Conservation (phyloP, 208 protist species). For the Crithidia fasciculata region DNA sequence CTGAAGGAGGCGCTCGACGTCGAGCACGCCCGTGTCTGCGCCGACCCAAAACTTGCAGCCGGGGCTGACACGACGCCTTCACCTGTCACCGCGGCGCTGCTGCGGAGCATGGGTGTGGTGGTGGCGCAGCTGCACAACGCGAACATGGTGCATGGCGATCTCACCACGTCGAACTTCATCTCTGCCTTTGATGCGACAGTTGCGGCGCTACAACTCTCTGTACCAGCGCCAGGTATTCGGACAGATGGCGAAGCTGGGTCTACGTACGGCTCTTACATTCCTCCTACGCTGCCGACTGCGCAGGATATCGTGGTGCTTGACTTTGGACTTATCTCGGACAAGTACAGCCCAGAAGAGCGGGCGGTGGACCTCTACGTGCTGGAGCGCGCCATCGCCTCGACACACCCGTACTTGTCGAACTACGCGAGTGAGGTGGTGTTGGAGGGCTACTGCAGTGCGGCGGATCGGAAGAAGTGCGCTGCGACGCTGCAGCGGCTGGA, state of each 20-base stretch:
- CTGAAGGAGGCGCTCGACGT: slow-evolving; percentile 70
- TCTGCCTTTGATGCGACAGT: slow-evolving; percentile 20
- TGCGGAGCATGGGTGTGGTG: slow-evolving; percentile 84
- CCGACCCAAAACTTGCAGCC: neutral
- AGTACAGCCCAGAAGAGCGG: slow-evolving; percentile 93
- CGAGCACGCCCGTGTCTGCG: slow-evolving; percentile 20
- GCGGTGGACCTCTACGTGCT: slow-evolving; percentile 99
- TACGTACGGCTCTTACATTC: neutral
- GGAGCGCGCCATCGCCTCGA: slow-evolving; percentile 95
- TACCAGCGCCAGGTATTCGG: neutral
- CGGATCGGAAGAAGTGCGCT: slow-evolving; percentile 54
- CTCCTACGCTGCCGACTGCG: slow-evolving; percentile 15
- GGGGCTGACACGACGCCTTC: slow-evolving; percentile 13
- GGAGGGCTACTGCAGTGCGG: slow-evolving; percentile 62
- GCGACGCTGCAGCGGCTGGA: slow-evolving; percentile 68
- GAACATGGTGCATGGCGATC: slow-evolving; percentile 96
- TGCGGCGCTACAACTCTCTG: neutral
- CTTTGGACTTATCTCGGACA: slow-evolving; percentile 96
- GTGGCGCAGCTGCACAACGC: slow-evolving; percentile 92
- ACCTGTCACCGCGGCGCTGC: slow-evolving; percentile 37
- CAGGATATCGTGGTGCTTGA: slow-evolving; percentile 93
- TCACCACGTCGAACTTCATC: slow-evolving; percentile 98
- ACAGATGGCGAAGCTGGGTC: neutral
- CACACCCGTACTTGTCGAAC: slow-evolving; percentile 86
- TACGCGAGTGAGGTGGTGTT: slow-evolving; percentile 41